Evolutionary conservation across 768 basidiomycete genomes (phyloP).

Genomic region (Termitomyces sp.): DNA sequence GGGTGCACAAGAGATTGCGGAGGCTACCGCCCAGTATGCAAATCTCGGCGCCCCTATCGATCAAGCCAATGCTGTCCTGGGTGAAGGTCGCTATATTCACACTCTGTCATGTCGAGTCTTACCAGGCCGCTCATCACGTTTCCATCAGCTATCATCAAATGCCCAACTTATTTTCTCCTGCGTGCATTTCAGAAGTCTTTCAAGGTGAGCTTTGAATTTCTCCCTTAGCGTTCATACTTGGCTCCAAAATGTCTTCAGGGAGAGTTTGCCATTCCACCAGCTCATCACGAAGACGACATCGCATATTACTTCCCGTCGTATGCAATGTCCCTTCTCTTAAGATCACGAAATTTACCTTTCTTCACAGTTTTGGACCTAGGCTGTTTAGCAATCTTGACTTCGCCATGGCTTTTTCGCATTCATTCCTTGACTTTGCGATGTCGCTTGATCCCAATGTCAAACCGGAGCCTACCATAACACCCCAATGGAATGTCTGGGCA

Average conservation of each 20-base stretch:
- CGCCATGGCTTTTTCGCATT: constrained; percentile 28
- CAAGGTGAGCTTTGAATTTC: constrained; percentile 21
- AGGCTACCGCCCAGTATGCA: constrained; percentile 23
- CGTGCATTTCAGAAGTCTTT: constrained; percentile 25
- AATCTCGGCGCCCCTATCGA: constrained; percentile 24
- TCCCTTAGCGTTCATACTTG: background rate
- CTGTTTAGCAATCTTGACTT: constrained; percentile 31
- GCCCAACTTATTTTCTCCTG: constrained; percentile 37
- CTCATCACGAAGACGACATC: constrained; percentile 30
- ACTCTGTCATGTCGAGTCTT: too few species aligned
- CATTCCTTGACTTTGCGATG: constrained; percentile 33
- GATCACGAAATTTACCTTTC: too few species aligned
- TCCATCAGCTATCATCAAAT: constrained; percentile 35
- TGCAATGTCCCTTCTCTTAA: constrained; percentile 4
- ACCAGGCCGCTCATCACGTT: too few species aligned
- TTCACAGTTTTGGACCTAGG: constrained; percentile 8
- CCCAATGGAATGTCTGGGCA: constrained; percentile 24
- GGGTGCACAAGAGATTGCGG: constrained; percentile 17
- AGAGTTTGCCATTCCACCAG: constrained; percentile 40
- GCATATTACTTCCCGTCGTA: constrained; percentile 39
- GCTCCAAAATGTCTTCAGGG: constrained; percentile 19
- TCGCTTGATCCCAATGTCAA: constrained; percentile 27
- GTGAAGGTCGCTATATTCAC: constrained; percentile 27
- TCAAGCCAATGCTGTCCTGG: constrained; percentile 30
- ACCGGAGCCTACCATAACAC: constrained; percentile 27